Percentiles rank a stretch among this genome's conserved stretches.
Evolutionary conservation across 1,284 basidiomycete species (phyloP).

Genomic region (Trichosporon faecale): DNA sequence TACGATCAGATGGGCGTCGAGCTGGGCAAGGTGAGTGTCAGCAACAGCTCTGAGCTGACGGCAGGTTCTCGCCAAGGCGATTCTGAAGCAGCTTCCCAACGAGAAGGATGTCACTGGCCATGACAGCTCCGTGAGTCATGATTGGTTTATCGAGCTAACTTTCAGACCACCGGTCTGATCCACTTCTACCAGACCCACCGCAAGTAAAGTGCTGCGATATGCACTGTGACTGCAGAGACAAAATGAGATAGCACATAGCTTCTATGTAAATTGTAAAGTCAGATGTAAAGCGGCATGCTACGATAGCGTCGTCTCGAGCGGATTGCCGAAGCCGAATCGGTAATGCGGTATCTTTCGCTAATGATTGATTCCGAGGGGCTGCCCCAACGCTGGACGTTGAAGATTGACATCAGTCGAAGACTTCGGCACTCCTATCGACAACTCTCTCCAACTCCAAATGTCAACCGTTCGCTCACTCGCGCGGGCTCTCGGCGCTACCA

Average conservation of each 20-base stretch:
- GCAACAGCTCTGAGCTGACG: slow-evolving; percentile 23
- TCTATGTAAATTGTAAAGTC: slow-evolving; percentile 12
- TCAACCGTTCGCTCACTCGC: slow-evolving; percentile 6
- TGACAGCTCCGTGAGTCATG: slow-evolving; percentile 74
- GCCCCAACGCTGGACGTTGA: background rate
- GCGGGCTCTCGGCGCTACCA: background rate
- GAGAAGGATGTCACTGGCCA: slow-evolving; percentile 84
- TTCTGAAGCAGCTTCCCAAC: slow-evolving; percentile 77
- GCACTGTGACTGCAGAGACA: background rate
- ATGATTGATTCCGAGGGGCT: background rate
- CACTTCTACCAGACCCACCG: slow-evolving; percentile 88
- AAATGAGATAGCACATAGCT: background rate
- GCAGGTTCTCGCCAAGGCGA: slow-evolving; percentile 76
- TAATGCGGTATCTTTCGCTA: background rate
- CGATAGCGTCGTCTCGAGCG: background rate
- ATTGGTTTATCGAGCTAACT: too few relatives aligned
- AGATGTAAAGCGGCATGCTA: slow-evolving; percentile 7
- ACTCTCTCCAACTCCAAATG: background rate
- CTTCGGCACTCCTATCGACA: background rate
- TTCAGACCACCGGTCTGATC: slow-evolving; percentile 83
- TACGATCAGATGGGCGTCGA: slow-evolving; percentile 80
- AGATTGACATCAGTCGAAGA: background rate
- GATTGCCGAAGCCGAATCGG: background rate
- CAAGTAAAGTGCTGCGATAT: slow-evolving; percentile 33
- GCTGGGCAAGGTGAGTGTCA: slow-evolving; percentile 69